Conservation (phyloP, 345 rosid genomes). For the Draba incana region DNA sequence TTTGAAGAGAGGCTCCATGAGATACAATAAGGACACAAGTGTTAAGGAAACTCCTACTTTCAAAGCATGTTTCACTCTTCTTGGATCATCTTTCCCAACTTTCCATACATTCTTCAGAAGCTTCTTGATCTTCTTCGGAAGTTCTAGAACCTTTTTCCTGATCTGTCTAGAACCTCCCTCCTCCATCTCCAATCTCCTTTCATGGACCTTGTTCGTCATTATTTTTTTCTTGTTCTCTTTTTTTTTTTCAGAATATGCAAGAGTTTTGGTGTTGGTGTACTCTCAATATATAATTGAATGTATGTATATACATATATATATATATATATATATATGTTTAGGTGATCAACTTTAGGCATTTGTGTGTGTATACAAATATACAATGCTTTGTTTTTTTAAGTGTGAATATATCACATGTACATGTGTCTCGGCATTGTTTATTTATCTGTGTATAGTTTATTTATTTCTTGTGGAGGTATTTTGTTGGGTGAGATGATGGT, state of each 20-base stretch:
- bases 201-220: constrained; percentile 49
- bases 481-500: constrained; percentile 1
- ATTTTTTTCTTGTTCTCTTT: background rate
- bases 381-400: background rate
- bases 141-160: constrained; percentile 29
- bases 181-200: constrained; percentile 38
- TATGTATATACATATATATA: background rate
- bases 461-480: background rate
- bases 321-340: no score
- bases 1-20: constrained; percentile 67
- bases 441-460: constrained; percentile 9
- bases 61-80: constrained; percentile 65
- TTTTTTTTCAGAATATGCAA: constrained; percentile 6
- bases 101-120: constrained; percentile 45
- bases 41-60: constrained; percentile 75
- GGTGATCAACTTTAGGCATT: no score
- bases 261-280: background rate
- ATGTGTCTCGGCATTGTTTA: constrained; percentile 5
- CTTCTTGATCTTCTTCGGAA: constrained; percentile 44
- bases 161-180: constrained; percentile 9
- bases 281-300: constrained; percentile 23
- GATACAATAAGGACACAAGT: constrained; percentile 64
- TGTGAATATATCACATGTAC: no score
- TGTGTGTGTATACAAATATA: background rate
- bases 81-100: constrained; percentile 70